phyloP scores from a whole-genome alignment of 192 early-diverging fungal genomes.

The Podila minutissima region DNA sequence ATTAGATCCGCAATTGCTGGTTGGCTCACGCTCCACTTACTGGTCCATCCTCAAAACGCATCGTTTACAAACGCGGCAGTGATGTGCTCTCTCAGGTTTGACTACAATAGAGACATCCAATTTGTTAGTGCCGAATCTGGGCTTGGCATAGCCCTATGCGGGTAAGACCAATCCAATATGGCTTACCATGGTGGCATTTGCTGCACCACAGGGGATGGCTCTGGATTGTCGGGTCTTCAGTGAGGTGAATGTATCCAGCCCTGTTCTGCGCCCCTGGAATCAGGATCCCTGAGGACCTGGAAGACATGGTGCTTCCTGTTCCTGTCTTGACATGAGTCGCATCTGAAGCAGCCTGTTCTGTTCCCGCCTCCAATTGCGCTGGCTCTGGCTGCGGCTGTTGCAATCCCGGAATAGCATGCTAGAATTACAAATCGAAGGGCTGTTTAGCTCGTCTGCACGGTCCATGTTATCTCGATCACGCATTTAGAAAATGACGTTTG shows the following conservation, averaged over 20 bases:
- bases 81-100: conserved; percentile 64
- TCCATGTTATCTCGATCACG: conserved; percentile 1
- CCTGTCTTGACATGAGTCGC: not conserved
- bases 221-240: conserved; percentile 40
- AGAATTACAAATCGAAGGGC: not conserved
- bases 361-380: too few species aligned
- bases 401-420: not conserved
- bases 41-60: conserved; percentile 71
- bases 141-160: not conserved
- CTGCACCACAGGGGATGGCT: conserved; percentile 43
- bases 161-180: not conserved
- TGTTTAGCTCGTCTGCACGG: not conserved
- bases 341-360: not conserved
- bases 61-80: conserved; percentile 63
- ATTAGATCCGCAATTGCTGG: not conserved
- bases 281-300: conserved; percentile 13
- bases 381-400: conserved; percentile 9
- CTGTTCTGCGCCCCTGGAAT: conserved; percentile 48
- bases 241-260: conserved; percentile 33
- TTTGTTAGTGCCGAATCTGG: not conserved
- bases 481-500: not conserved
- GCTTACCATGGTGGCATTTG: conserved; percentile 47
- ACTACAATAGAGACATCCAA: conserved; percentile 10
- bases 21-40: conserved; percentile 51
- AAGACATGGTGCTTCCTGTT: not conserved